Percentiles rank a stretch among this genome's conserved stretches.
Evolutionary conservation across 768 basidiomycete species (phyloP).

Genomic region (Pulveroboletus sp.): DNA sequence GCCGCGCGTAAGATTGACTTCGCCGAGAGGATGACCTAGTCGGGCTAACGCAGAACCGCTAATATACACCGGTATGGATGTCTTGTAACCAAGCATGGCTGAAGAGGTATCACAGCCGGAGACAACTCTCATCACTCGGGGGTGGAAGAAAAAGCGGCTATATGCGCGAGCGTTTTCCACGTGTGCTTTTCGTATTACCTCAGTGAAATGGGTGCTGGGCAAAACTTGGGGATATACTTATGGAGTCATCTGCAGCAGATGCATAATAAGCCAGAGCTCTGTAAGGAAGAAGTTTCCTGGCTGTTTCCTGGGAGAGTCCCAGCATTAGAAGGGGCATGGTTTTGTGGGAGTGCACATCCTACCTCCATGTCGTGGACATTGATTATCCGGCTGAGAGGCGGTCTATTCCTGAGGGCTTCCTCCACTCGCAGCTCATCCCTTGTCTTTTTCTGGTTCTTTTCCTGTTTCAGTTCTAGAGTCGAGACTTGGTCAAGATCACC

Average conservation of each 20-base stretch:
- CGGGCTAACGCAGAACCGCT: slow-evolving; percentile 80
- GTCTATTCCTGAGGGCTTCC: slow-evolving; percentile 53
- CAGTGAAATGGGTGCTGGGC: slow-evolving; percentile 11
- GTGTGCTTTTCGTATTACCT: slow-evolving; percentile 39
- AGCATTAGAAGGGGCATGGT: neutral
- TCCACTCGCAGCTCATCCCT: slow-evolving; percentile 69
- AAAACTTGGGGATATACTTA: slow-evolving; percentile 45
- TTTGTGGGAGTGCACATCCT: neutral
- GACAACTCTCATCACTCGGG: slow-evolving; percentile 72
- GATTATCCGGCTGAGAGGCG: slow-evolving; percentile 64
- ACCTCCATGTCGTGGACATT: slow-evolving; percentile 84
- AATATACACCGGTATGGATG: slow-evolving; percentile 77
- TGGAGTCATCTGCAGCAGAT: slow-evolving; percentile 82
- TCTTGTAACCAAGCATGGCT: slow-evolving; percentile 64
- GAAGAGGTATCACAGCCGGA: slow-evolving; percentile 65
- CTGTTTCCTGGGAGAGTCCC: slow-evolving; percentile 47
- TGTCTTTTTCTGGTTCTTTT: slow-evolving; percentile 46
- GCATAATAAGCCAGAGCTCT: slow-evolving; percentile 82
- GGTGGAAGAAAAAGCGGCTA: slow-evolving; percentile 79
- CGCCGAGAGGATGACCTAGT: slow-evolving; percentile 86
- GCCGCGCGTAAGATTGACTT: slow-evolving; percentile 74
- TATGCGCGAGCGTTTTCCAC: slow-evolving; percentile 77
- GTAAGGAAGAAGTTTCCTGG: slow-evolving; percentile 63
- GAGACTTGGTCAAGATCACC: slow-evolving; percentile 55
- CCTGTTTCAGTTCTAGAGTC: slow-evolving; percentile 33